A percentile compares a stretch with the other conserved stretches of the same genome.
Conservation (phyloP, 345 rosid species). For the Hibiscus tridactylites region DNA sequence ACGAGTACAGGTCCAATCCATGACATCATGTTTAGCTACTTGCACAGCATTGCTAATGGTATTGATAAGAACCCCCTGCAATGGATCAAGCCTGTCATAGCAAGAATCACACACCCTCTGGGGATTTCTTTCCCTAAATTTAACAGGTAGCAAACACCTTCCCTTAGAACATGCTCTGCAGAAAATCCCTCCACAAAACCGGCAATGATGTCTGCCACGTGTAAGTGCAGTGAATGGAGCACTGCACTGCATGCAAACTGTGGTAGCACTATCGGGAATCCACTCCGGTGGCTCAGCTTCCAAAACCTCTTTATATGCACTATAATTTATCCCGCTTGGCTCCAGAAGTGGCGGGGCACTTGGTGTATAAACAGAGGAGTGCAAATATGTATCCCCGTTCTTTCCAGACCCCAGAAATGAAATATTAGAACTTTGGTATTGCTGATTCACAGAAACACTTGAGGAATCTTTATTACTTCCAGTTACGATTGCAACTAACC, state of each 20-base stretch:
- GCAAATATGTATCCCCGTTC: slow-evolving; percentile 68
- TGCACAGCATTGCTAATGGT: slow-evolving; percentile 86
- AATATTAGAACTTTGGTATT: slow-evolving; percentile 49
- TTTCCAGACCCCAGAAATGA: slow-evolving; percentile 67
- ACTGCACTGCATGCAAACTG: slow-evolving; percentile 75
- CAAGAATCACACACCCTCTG: slow-evolving; percentile 93
- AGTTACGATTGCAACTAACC: slow-evolving; percentile 70
- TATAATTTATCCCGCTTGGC: slow-evolving; percentile 42
- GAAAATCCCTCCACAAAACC: slow-evolving; percentile 90
- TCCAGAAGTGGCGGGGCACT: slow-evolving; percentile 94
- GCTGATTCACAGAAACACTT: slow-evolving; percentile 18
- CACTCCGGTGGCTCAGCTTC: slow-evolving; percentile 94
- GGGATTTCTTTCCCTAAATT: slow-evolving; percentile 82
- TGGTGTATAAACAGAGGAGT: slow-evolving; percentile 86
- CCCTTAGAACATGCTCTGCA: slow-evolving; percentile 82
- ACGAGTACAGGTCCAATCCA: slow-evolving; percentile 87
- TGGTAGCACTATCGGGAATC: slow-evolving; percentile 82
- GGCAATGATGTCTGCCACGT: slow-evolving; percentile 95
- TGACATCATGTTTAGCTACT: slow-evolving; percentile 88
- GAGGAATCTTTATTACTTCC: slow-evolving; percentile 45
- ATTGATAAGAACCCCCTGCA: slow-evolving; percentile 70
- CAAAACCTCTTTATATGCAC: slow-evolving; percentile 59
- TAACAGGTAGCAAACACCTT: slow-evolving; percentile 68
- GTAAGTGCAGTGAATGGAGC: slow-evolving; percentile 71
- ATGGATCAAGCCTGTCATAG: slow-evolving; percentile 91